Conservation (phyloP, 108 stramenopile species). For the Cyclotella cryptica region DNA sequence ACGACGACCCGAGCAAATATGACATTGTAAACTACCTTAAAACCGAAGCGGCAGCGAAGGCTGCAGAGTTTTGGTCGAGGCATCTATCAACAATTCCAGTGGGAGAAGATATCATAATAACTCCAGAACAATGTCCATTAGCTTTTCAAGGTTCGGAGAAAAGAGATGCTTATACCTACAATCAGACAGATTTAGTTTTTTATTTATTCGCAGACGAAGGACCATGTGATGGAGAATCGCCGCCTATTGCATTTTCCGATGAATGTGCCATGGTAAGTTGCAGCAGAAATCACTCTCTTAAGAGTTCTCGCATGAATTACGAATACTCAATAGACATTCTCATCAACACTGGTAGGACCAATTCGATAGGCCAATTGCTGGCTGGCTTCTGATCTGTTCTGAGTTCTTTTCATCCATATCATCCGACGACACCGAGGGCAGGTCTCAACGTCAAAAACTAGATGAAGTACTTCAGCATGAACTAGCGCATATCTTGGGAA, state of each 20-base stretch:
- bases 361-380: slow-evolving; percentile 33
- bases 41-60: slow-evolving; percentile 11
- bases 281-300: background rate
- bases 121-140: slow-evolving; percentile 22
- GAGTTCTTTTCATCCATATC: slow-evolving; percentile 1
- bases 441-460: slow-evolving; percentile 17
- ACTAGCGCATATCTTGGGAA: slow-evolving; percentile 26
- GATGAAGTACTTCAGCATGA: slow-evolving; percentile 44
- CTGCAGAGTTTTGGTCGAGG: slow-evolving; percentile 22
- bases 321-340: background rate
- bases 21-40: slow-evolving; percentile 7
- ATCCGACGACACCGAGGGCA: background rate
- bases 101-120: background rate
- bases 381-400: slow-evolving; percentile 21
- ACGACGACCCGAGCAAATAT: slow-evolving; percentile 1
- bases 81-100: slow-evolving; percentile 38
- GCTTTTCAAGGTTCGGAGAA: slow-evolving; percentile 11
- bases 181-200: slow-evolving; percentile 22
- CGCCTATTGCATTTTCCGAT: slow-evolving; percentile 39
- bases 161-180: background rate
- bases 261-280: slow-evolving; percentile 21
- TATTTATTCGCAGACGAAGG: slow-evolving; percentile 36
- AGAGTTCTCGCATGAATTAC: background rate
- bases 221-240: slow-evolving; percentile 26
- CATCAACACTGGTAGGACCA: slow-evolving; percentile 11